Evolutionary conservation across 164 flowering plant genomes (phyloP).

Genomic region (Taxillus chinensis): DNA sequence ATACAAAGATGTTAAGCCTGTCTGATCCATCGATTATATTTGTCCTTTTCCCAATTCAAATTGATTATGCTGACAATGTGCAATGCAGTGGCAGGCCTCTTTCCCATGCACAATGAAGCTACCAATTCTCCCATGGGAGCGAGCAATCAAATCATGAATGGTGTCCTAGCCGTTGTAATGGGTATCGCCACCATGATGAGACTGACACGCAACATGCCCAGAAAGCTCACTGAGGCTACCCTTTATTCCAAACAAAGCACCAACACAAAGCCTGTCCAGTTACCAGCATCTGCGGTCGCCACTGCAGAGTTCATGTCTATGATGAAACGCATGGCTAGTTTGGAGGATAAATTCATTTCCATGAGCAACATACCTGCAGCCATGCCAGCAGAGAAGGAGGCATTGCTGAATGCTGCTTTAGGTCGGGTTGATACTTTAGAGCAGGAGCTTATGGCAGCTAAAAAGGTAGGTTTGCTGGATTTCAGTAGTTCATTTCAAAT

Average conservation of each 20-base stretch:
- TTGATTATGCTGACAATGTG: neutral
- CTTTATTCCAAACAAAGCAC: conserved; percentile 19
- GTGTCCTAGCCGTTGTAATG: conserved; percentile 43
- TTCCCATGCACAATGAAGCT: conserved; percentile 10
- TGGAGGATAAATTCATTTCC: conserved; percentile 38
- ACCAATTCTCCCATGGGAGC: conserved; percentile 21
- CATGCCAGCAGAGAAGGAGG: conserved; percentile 48
- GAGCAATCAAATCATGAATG: conserved; percentile 25
- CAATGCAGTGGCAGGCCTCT: conserved; percentile 16
- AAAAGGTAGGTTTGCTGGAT: conserved; percentile 27
- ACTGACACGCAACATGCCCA: conserved; percentile 43
- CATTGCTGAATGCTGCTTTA: conserved; percentile 36
- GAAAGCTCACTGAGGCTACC: conserved; percentile 39
- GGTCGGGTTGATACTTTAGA: conserved; percentile 38
- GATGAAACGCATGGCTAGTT: conserved; percentile 47
- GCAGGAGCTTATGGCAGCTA: conserved; percentile 39
- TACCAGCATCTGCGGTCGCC: conserved; percentile 19
- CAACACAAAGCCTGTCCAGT: conserved; percentile 11
- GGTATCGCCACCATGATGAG: conserved; percentile 46
- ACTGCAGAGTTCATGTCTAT: conserved; percentile 23
- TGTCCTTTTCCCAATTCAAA: neutral
- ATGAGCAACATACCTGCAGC: conserved; percentile 27
- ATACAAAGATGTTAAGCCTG: too few relatives aligned
- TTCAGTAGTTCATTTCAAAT: neutral
- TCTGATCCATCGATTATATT: too few relatives aligned